Evolutionary conservation across 352 stramenopile species (phyloP), one percentile per base, ranked within the genome.

Genomic region (Elongisporangium senticosum): DNA sequence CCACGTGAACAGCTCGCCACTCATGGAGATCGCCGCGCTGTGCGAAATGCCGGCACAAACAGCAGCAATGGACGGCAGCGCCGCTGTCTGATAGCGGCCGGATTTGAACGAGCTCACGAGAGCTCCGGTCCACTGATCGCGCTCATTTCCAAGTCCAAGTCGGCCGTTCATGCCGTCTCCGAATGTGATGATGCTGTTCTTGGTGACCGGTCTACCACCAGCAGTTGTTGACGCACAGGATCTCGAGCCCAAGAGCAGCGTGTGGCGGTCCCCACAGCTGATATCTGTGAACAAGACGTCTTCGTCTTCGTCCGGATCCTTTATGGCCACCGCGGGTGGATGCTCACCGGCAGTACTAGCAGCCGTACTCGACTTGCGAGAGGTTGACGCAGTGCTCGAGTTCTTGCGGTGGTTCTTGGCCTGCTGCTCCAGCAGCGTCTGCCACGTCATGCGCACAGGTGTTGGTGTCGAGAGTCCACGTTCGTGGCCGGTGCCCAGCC

Each of bases 261-360:
- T 91, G 57, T 91, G 81, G 2, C 81, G 75, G 37, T 89, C 81
- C 13, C 77, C 81, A 23, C 81, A 91, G 56, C 77, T 89, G 15
- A 91, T 62, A 33, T 87, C 78, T 2, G 60, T 68, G 55, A 89
- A 90, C n/a, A 64, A 50, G 14, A 88, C 71, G 0, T 65, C 57
- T 24, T 84, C 65, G 11, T 75, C 60, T 6, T 65, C 55, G 47
- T 64, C 57, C 2, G 60, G 60, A 4, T 23, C 24, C 13, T 6
- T 53, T 19, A 28, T 28, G 14, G 24, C 15, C 22, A 11, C 37
- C 19, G 3, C 17, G n/a, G 37, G 13, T 23, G 26, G 19, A 51
- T 33, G 11, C n/a, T 22, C 49, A 17, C n/a, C 10, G 11, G 21
- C 23, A 17, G 53, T 20, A 8, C 26, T 21, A 14, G 49, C 15